Conservation (phyloP, 1,139 yeast species). For the Candida sp. region DNA sequence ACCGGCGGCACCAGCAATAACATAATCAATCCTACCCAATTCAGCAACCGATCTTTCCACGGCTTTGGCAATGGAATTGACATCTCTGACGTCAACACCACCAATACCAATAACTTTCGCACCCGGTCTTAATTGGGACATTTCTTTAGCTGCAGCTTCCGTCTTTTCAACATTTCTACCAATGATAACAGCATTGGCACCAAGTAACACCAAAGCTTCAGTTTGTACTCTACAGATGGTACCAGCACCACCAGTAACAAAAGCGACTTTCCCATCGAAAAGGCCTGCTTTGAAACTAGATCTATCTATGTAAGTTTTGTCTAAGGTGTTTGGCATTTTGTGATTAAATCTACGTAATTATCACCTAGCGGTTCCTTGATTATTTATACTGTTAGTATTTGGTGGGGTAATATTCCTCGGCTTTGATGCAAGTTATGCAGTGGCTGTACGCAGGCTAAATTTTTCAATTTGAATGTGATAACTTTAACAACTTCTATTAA, state of each 20-base stretch:
- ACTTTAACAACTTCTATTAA: background rate
- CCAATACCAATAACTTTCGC: constrained; percentile 72
- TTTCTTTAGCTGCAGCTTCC: constrained; percentile 63
- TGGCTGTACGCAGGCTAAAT: background rate
- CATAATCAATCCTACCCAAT: constrained; percentile 77
- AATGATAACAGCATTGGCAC: constrained; percentile 84
- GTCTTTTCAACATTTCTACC: constrained; percentile 78
- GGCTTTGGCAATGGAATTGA: constrained; percentile 56
- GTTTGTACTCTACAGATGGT: constrained; percentile 89
- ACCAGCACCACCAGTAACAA: constrained; percentile 97
- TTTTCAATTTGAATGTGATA: background rate
- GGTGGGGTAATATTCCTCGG: constrained; percentile 1
- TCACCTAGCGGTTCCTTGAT: background rate
- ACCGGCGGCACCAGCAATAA: constrained; percentile 97
- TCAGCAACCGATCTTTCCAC: constrained; percentile 61
- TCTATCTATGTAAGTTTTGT: constrained; percentile 22
- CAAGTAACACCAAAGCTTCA: constrained; percentile 79
- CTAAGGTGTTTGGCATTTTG: constrained; percentile 14
- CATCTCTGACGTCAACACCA: constrained; percentile 74
- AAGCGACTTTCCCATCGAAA: constrained; percentile 81
- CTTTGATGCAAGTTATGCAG: background rate
- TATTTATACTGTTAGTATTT: background rate
- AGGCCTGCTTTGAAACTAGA: constrained; percentile 55
- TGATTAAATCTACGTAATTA: no score
- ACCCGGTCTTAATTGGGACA: constrained; percentile 54